Evolutionary conservation across 2,329 filamentous ascomycete species (phyloP).

Genomic region (Scedosporium apiospermum): DNA sequence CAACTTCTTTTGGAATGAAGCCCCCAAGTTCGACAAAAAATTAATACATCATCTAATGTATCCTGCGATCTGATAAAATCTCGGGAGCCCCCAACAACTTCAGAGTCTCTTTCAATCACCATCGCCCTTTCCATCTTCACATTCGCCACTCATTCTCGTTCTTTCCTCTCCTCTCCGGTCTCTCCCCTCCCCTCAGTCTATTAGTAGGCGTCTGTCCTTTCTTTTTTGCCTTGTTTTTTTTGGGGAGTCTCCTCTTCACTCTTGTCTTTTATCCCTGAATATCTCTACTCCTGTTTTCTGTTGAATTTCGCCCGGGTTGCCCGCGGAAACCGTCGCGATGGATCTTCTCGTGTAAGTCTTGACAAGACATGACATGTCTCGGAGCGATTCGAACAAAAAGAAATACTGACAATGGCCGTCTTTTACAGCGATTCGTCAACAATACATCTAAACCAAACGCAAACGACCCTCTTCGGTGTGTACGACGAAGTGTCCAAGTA

Average conservation of each 20-base stretch:
- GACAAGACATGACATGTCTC: neutral
- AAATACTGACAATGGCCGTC: neutral
- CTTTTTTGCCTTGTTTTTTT: neutral
- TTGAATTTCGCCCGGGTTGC: neutral
- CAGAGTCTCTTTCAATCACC: neutral
- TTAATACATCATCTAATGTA: neutral
- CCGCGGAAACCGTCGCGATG: conserved; percentile 1
- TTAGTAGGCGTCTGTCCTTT: neutral
- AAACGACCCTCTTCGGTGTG: conserved; percentile 42
- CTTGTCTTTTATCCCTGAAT: neutral
- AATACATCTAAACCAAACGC: conserved; percentile 36
- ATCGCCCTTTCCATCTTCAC: neutral
- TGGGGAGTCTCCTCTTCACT: neutral
- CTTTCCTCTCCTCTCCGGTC: neutral
- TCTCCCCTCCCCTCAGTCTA: neutral
- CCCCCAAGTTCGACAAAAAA: neutral
- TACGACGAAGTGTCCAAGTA: conserved; percentile 56
- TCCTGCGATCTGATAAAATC: neutral
- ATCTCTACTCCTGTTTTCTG: neutral
- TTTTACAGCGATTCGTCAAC: conserved; percentile 39
- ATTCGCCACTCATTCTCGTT: conserved; percentile 1
- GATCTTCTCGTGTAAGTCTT: conserved; percentile 5
- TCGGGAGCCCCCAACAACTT: neutral
- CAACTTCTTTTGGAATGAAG: neutral
- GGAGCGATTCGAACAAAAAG: neutral